Evolutionary conservation across 257 asterid genomes (phyloP).

Genomic region (Penstemon davidsonii): DNA sequence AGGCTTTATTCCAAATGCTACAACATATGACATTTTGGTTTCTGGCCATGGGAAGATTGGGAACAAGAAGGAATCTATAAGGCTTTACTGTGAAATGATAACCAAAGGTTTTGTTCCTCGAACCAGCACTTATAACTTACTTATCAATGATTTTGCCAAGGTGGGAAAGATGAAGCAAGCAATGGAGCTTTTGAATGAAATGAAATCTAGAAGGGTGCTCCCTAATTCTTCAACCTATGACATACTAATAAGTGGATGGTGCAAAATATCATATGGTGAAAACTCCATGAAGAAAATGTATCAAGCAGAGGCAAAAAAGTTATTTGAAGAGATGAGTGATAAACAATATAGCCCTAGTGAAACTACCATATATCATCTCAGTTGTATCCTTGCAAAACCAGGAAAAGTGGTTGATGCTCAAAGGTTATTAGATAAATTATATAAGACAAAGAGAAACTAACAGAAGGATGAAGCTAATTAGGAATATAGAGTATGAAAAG

Average conservation of each 20-base stretch:
- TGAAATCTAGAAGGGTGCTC: constrained; percentile 63
- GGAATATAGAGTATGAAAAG: constrained; percentile 17
- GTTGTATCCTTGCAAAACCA: constrained; percentile 68
- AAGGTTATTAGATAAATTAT: constrained; percentile 56
- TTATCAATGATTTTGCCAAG: constrained; percentile 70
- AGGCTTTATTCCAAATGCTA: constrained; percentile 58
- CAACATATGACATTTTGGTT: constrained; percentile 66
- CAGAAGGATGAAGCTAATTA: constrained; percentile 14
- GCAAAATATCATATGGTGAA: constrained; percentile 54
- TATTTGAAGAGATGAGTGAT: constrained; percentile 75
- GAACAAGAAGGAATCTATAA: constrained; percentile 72
- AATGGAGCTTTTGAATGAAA: constrained; percentile 79
- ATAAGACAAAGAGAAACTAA: constrained; percentile 46
- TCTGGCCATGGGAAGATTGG: constrained; percentile 75
- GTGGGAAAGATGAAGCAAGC: constrained; percentile 88
- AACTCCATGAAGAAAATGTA: constrained; percentile 47
- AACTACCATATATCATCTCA: constrained; percentile 58
- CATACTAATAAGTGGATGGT: constrained; percentile 82
- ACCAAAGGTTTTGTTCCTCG: constrained; percentile 77
- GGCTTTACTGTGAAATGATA: constrained; percentile 88
- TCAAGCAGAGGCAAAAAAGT: constrained; percentile 62
- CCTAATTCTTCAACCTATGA: constrained; percentile 85
- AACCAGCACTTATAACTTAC: constrained; percentile 69
- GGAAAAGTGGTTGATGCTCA: constrained; percentile 71
- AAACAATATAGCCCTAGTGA: constrained; percentile 60